Evolutionary conservation across 2,329 filamentous ascomycete species (phyloP).

Genomic region (Botrytis tulipae): DNA sequence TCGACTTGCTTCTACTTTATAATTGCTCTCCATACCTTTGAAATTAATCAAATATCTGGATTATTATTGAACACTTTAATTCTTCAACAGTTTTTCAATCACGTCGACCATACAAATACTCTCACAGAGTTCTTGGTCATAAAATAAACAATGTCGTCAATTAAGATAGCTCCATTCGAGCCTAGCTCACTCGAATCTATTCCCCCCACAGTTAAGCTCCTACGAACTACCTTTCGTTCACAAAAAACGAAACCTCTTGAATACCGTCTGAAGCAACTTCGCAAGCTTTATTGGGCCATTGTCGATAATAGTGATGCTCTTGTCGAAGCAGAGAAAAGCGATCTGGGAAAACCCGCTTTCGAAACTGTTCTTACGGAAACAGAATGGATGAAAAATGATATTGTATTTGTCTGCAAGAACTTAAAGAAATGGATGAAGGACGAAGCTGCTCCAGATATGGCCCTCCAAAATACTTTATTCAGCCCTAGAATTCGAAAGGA

Average conservation of each 20-base stretch:
- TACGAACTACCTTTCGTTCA: constrained; percentile 69
- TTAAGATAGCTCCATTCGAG: constrained; percentile 47
- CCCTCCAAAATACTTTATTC: constrained; percentile 65
- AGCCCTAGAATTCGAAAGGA: constrained; percentile 80
- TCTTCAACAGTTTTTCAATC: background rate
- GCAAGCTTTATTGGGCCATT: constrained; percentile 92
- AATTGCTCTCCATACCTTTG: background rate
- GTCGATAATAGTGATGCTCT: constrained; percentile 74
- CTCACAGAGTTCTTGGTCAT: background rate
- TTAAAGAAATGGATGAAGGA: constrained; percentile 81
- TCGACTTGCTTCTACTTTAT: background rate
- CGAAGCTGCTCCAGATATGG: constrained; percentile 69
- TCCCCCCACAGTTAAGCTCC: constrained; percentile 54
- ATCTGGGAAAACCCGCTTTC: constrained; percentile 74
- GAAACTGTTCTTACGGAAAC: constrained; percentile 76
- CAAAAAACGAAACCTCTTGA: constrained; percentile 80
- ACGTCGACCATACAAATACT: no score
- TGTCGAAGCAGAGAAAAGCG: constrained; percentile 69
- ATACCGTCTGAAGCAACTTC: constrained; percentile 81
- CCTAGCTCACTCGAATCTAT: constrained; percentile 67
- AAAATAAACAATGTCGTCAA: constrained; percentile 18
- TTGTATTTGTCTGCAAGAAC: constrained; percentile 73
- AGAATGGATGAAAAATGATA: constrained; percentile 76
- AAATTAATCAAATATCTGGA: background rate
- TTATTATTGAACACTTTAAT: background rate